phyloP scores from a whole-genome alignment of 2,329 filamentous ascomycete genomes.

The Pseudogymnoascus verrucosus region DNA sequence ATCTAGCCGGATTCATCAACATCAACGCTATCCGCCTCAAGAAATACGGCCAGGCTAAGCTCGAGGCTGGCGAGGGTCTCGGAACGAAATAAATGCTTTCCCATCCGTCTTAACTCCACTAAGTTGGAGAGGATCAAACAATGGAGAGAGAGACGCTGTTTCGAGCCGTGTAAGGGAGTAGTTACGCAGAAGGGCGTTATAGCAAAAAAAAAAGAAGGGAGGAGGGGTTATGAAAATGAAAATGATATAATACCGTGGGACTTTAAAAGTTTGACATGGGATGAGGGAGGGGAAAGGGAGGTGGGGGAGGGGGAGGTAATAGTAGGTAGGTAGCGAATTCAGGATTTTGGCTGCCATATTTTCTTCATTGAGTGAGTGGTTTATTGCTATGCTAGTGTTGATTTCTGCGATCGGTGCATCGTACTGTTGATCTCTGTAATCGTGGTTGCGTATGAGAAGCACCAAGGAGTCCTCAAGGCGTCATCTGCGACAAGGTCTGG shows the following conservation, averaged over 20 bases:
- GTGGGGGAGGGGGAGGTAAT: not conserved
- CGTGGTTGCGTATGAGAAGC: not conserved
- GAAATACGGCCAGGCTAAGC: constrained; percentile 42
- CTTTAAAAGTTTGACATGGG: not conserved
- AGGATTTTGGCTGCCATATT: not conserved
- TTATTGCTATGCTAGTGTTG: not conserved
- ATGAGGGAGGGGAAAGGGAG: not conserved
- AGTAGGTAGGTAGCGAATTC: not conserved
- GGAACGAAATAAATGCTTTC: not conserved
- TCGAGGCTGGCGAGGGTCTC: constrained; percentile 27
- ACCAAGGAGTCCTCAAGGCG: too few species aligned
- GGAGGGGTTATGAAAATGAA: not conserved
- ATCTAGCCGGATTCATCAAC: constrained; percentile 53
- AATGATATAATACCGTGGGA: constrained; percentile 2
- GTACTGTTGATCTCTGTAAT: not conserved
- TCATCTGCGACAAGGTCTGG: not conserved
- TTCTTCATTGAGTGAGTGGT: not conserved
- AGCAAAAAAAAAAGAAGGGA: not conserved
- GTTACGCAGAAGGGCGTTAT: not conserved
- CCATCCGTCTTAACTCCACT: not conserved
- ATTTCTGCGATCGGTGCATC: too few species aligned
- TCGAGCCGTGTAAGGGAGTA: not conserved
- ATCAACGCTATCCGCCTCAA: constrained; percentile 61
- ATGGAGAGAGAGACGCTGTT: not conserved
- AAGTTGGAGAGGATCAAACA: not conserved